These are phyloP conservation scores for Hypomontagnella submonticulosa DNA, from an alignment of 495 filamentous ascomycete genomes.

Conservation along the genomic window DNA sequence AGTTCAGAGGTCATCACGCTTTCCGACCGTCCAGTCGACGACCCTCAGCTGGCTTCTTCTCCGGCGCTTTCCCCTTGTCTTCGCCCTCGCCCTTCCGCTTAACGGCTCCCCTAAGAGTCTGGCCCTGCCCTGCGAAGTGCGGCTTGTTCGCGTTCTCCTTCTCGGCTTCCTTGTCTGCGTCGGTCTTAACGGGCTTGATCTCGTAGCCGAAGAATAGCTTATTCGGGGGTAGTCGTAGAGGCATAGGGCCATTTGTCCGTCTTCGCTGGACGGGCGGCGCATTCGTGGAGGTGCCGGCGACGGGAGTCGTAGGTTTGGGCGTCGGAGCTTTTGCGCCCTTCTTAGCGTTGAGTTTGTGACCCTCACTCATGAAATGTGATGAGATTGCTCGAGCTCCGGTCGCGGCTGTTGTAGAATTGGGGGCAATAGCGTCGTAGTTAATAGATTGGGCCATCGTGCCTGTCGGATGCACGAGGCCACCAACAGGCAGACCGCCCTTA, in stretches of 20 bases:
- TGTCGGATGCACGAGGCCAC: constrained; percentile 79
- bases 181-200: constrained; percentile 84
- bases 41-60: constrained; percentile 52
- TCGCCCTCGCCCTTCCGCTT: constrained; percentile 63
- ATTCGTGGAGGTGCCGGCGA: constrained; percentile 74
- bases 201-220: constrained; percentile 97
- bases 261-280: constrained; percentile 53
- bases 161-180: constrained; percentile 73
- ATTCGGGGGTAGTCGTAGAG: constrained; percentile 83
- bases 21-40: constrained; percentile 54
- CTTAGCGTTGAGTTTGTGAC: constrained; percentile 79
- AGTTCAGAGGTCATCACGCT: constrained; percentile 13
- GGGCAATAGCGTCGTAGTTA: constrained; percentile 95
- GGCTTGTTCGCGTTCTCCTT: constrained; percentile 72
- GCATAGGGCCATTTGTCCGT: constrained; percentile 81
- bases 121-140: constrained; percentile 86
- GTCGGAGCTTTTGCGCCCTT: constrained; percentile 82
- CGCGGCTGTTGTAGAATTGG: constrained; percentile 71
- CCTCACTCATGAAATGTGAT: constrained; percentile 83
- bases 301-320: constrained; percentile 83
- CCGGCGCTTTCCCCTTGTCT: constrained; percentile 50
- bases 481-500: constrained; percentile 66
- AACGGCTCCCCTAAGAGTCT: constrained; percentile 78
- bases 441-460: constrained; percentile 97
- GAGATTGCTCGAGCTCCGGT: constrained; percentile 49